Conservation (phyloP, 768 basidiomycete species). For the Phylloporus arenicola region DNA sequence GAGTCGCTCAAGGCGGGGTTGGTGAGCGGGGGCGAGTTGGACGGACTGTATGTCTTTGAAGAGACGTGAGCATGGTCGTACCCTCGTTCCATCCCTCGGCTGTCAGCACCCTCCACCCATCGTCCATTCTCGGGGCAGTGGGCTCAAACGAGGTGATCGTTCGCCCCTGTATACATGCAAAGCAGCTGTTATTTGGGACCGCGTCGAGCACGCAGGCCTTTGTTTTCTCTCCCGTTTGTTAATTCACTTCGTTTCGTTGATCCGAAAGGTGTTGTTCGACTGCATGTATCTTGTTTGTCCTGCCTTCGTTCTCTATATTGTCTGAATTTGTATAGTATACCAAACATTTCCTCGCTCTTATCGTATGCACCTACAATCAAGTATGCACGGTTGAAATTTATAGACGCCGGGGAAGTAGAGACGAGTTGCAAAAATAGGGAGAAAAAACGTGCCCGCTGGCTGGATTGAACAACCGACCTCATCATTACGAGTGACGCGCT, state of each 20-base stretch:
- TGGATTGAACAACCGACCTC: conserved; percentile 38
- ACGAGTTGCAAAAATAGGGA: background rate
- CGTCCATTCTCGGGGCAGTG: conserved; percentile 5
- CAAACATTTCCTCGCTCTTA: background rate
- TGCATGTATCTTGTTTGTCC: conserved; percentile 7
- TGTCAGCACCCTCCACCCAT: conserved; percentile 2
- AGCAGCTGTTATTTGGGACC: background rate
- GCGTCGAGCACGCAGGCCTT: background rate
- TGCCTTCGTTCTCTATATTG: conserved; percentile 2
- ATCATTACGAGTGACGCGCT: conserved; percentile 35
- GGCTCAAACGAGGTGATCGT: background rate
- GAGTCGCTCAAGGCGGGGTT: conserved; percentile 24
- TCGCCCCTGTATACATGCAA: background rate
- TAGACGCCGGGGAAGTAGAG: background rate
- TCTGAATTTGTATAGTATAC: conserved; percentile 20
- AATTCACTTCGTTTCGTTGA: background rate
- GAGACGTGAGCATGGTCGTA: conserved; percentile 6
- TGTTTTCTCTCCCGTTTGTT: background rate
- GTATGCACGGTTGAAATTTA: background rate
- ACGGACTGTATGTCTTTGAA: conserved; percentile 30
- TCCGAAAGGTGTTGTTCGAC: conserved; percentile 2
- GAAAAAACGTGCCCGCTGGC: conserved; percentile 27
- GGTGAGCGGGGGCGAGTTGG: conserved; percentile 28
- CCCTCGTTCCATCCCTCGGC: background rate
- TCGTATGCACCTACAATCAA: background rate